A percentile compares a stretch with the other conserved stretches of the same genome.
phyloP scores from a whole-genome alignment of 148 eudicot species.

The Chenopodium berlandieri region DNA sequence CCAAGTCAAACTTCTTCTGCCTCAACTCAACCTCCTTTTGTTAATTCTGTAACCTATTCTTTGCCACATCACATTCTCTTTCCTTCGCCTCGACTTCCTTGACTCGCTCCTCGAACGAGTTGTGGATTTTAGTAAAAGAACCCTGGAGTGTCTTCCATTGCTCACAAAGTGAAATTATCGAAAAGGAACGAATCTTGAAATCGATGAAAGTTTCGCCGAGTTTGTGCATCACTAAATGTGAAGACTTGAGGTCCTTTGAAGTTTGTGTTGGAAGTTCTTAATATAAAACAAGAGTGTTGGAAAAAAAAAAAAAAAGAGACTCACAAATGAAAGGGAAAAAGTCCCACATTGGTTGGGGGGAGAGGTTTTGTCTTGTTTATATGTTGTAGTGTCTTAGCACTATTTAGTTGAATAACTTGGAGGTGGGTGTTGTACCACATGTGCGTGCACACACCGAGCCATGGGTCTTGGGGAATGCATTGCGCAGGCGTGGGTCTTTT shows the following conservation, averaged over 20 bases:
- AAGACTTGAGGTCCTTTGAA: background rate
- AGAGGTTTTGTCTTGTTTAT: no score
- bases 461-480: no score
- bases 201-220: constrained; percentile 14
- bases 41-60: background rate
- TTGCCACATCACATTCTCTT: background rate
- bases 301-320: no score
- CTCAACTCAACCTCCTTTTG: constrained; percentile 16
- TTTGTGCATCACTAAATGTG: background rate
- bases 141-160: constrained; percentile 24
- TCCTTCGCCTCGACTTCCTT: constrained; percentile 16
- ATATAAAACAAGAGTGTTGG: no score
- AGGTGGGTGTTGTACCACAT: no score
- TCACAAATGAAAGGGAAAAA: no score
- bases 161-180: constrained; percentile 7
- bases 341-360: no score
- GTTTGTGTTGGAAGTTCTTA: no score
- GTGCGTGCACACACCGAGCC: no score
- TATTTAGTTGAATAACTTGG: no score
- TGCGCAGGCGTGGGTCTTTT: no score
- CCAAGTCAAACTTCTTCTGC: background rate
- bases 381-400: no score
- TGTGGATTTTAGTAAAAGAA: background rate
- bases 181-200: constrained; percentile 10
- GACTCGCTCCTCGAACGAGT: background rate